Evolutionary conservation across 179 eudicot species (phyloP), one percentile per base, ranked within the genome.

Genomic region (Beta lomatogona): DNA sequence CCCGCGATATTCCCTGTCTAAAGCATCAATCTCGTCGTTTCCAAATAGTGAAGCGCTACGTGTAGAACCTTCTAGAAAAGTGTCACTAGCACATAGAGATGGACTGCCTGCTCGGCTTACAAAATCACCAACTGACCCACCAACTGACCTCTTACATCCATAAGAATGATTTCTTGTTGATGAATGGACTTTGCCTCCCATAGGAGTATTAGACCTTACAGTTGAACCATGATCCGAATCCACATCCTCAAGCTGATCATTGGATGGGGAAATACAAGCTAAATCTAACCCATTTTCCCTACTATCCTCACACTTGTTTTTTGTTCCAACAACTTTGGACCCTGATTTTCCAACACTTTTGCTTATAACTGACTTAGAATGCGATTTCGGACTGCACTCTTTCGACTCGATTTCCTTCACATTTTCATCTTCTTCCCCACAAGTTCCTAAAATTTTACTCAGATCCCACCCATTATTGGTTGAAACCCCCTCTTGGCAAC

Each of bases 81-180:
- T 86, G 72, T 87, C 91, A 78, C 82, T 87, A 46, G 81, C 75
- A 54, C 89, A 87, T 57, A 91, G 89, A 76, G 89, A 89, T 4
- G 95, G 95, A 81, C 99, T 94, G 77, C 91, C 88, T 63, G 80
- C 83, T 48, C 89, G 83, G 76, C 97, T 92, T 71, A 88, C 77
- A 70, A 88, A 82, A 87, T 94, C 97, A 76, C 92, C 92, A 31
- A 84, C 79, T 28, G 89, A 89, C 13, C 86, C 91, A 82, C 86
- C 91, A 82, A 87, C 85, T 82, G 92, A 85, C 66, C 84, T 84
- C 76, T 64, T 77, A 77, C 81, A 88, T 76, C 71, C 78, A 31
- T 86, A 80, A 54, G 80, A 79, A 44, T 80, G 74, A 81, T 82
- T 88, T 28, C 50, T 64, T 25, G 85, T 88, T 46, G 85, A 60